A percentile compares a stretch with the other conserved stretches of the same genome.
These are phyloP conservation scores for Artemisia argyi DNA, from an alignment of 129 eudicot genomes.

Conservation along the genomic window DNA sequence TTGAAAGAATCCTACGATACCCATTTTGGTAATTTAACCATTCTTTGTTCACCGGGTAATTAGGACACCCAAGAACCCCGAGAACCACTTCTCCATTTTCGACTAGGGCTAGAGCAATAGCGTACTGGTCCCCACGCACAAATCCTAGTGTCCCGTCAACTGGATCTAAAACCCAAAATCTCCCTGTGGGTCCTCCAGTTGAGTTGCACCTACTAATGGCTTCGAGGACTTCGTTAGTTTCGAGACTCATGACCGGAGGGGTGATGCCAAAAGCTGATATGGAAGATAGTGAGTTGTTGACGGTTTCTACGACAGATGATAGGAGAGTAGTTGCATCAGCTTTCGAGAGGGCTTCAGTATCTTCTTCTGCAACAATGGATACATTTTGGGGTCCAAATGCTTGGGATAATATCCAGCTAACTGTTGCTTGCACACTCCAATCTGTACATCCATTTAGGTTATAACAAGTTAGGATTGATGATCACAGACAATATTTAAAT, in stretches of 20 bases:
- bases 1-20: constrained; percentile 55
- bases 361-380: constrained; percentile 87
- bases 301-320: constrained; percentile 58
- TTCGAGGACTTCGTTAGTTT: constrained; percentile 49
- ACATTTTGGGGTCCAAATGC: constrained; percentile 72
- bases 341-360: constrained; percentile 61
- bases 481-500: not conserved
- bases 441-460: constrained; percentile 45
- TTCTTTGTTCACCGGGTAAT: constrained; percentile 79
- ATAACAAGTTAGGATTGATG: constrained; percentile 14
- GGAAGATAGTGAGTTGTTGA: constrained; percentile 55
- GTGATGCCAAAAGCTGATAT: constrained; percentile 62
- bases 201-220: constrained; percentile 83
- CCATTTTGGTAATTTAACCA: constrained; percentile 73
- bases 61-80: constrained; percentile 94
- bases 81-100: constrained; percentile 82
- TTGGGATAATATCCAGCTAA: constrained; percentile 79
- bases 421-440: constrained; percentile 93
- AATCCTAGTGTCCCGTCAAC: constrained; percentile 90
- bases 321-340: constrained; percentile 43
- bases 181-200: constrained; percentile 56
- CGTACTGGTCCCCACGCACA: constrained; percentile 92
- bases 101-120: constrained; percentile 75
- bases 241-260: constrained; percentile 44
- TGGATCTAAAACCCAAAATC: constrained; percentile 92